Percentiles rank a stretch among this genome's conserved stretches.
Conservation (phyloP, 345 rosid genomes). For the Psidium guajava region DNA sequence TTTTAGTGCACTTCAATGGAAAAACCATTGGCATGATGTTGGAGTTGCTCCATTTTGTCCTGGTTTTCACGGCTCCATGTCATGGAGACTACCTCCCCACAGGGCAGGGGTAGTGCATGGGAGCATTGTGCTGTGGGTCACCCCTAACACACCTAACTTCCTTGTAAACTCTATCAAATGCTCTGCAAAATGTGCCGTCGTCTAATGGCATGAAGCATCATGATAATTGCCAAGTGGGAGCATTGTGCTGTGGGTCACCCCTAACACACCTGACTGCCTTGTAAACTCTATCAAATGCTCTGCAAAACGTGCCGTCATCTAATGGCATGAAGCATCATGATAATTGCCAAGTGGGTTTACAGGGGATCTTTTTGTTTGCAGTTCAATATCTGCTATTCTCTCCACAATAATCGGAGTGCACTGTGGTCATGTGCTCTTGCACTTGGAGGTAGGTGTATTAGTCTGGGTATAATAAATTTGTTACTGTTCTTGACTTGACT, state of each 20-base stretch:
- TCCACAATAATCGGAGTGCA: slow-evolving; percentile 78
- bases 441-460: slow-evolving; percentile 38
- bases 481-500: background rate
- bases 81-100: background rate
- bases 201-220: background rate
- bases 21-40: background rate
- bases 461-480: background rate
- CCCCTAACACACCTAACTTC: background rate
- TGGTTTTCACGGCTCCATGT: background rate
- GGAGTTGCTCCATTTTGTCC: background rate
- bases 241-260: background rate
- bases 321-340: background rate
- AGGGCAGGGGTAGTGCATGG: background rate
- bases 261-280: background rate
- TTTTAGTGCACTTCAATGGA: background rate
- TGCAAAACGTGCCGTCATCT: background rate
- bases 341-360: background rate
- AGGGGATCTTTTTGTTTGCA: slow-evolving; percentile 17
- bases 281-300: background rate
- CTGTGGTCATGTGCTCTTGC: slow-evolving; percentile 70
- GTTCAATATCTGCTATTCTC: slow-evolving; percentile 70
- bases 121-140: background rate
- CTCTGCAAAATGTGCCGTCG: background rate
- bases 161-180: background rate
- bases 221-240: background rate